phyloP scores from a whole-genome alignment of 2,329 filamentous ascomycete genomes.

The Ophidiomyces ophidiicola region DNA sequence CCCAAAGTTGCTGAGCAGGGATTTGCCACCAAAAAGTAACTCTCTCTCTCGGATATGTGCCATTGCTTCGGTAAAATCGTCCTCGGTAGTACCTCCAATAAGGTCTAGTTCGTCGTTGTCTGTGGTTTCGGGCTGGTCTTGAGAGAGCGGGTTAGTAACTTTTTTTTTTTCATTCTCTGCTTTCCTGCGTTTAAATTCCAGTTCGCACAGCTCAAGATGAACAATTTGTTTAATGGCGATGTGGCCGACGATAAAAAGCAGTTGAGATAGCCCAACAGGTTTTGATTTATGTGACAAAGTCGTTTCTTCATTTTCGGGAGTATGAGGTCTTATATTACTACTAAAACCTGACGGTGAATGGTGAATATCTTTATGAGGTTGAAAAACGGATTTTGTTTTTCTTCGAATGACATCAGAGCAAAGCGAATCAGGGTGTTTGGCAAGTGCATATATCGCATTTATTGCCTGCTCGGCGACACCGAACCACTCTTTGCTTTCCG shows the following conservation, averaged over 20 bases:
- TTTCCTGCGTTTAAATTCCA: conserved; percentile 95
- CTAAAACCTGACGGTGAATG: conserved; percentile 19
- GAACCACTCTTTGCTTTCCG: conserved; percentile 87
- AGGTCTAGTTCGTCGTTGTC: conserved; percentile 86
- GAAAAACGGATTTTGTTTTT: conserved; percentile 74
- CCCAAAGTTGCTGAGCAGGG: conserved; percentile 79
- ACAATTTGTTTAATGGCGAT: conserved; percentile 98
- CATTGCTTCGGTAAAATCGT: conserved; percentile 83
- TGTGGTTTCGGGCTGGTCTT: conserved; percentile 44
- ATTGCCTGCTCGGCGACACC: conserved; percentile 94
- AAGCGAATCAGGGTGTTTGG: conserved; percentile 84
- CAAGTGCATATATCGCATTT: conserved; percentile 83
- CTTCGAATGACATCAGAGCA: conserved; percentile 82
- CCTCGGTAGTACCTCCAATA: conserved; percentile 90
- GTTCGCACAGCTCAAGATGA: conserved; percentile 90
- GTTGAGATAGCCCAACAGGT: conserved; percentile 66
- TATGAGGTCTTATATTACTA: conserved; percentile 22
- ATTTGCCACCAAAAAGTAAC: conserved; percentile 68
- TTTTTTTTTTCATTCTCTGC: conserved; percentile 39
- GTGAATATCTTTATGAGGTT: conserved; percentile 28
- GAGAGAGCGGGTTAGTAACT: conserved; percentile 31
- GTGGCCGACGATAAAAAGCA: conserved; percentile 90
- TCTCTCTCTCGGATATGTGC: conserved; percentile 73
- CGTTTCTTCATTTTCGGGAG: conserved; percentile 7
- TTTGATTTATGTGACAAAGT: conserved; percentile 50